Evolutionary conservation across 2,329 filamentous ascomycete genomes (phyloP), one percentile per base, ranked within the genome.

Genomic region (Alternaria rosae): DNA sequence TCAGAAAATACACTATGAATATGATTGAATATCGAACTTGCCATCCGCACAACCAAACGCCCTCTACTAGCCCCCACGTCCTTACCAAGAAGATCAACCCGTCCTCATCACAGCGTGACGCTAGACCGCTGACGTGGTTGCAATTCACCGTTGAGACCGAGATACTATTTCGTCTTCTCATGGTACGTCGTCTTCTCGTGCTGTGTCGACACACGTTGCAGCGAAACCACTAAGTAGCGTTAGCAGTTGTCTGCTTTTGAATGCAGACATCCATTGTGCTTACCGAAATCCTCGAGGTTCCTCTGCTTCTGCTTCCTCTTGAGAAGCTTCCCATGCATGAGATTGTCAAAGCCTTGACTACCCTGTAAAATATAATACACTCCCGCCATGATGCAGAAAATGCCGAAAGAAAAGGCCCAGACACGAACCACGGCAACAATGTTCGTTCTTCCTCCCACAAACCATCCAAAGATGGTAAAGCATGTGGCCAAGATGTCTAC

Each of bases 331-430:
- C 92, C 92, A 83, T 97, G 92, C 91, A 97, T 95, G 67, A 97
- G 85, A 84, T 95, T 94, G 82, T 97, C 92, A 80, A 97, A 97
- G 66, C 90, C 90, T 65, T 87, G 82, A 75, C 89, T 93, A 79
- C 91, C 91, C 80, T 94, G 90, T 76, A 97, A 69, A 75, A 95
- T 86, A 84, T 93, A 94, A 83, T 92, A 92, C 17, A 90, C 81
- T 78, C 88, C 89, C 75, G 89, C 91, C 87, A 94, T 89, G 76
- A 93, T 86, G 78, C 90, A 93, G 85, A 96, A 95, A 76, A 96
- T 86, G 79, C 93, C 93, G 78, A 96, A 92, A 15, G 92, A 94
- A 85, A 94, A 95, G 75, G 95, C 88, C 92, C 92, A 97, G 78
- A 96, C 87, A 86, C 92, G 91, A 76, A 96, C 89, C 56, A 97